phyloP scores from a whole-genome alignment of 768 basidiomycete species.

The Auriscalpium microsporum region DNA sequence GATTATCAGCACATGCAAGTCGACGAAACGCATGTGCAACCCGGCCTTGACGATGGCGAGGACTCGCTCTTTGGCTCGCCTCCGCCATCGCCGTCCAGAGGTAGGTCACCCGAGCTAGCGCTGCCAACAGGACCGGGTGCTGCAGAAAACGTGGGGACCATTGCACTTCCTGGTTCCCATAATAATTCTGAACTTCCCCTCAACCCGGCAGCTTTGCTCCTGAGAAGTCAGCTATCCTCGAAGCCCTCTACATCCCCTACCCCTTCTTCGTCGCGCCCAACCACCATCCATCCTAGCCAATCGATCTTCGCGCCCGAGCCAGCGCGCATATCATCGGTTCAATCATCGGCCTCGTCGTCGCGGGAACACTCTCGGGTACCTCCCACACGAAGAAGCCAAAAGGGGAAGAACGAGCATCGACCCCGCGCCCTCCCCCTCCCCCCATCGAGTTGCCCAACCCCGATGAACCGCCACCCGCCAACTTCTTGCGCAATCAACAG shows the following conservation, averaged over 20 bases:
- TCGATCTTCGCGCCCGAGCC: slow-evolving; percentile 11
- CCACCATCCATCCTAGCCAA: not conserved
- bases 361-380: slow-evolving; percentile 7
- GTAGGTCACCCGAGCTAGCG: slow-evolving; percentile 54
- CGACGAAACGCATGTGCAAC: slow-evolving; percentile 5
- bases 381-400: slow-evolving; percentile 21
- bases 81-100: slow-evolving; percentile 50
- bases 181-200: slow-evolving; percentile 79
- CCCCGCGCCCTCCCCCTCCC: slow-evolving; percentile 41
- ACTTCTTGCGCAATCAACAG: slow-evolving; percentile 68
- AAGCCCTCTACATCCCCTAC: slow-evolving; percentile 24
- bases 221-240: slow-evolving; percentile 25
- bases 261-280: not conserved
- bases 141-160: slow-evolving; percentile 91
- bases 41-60: slow-evolving; percentile 18
- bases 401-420: slow-evolving; percentile 30
- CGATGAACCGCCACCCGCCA: slow-evolving; percentile 48
- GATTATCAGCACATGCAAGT: slow-evolving; percentile 15
- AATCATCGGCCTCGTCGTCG: slow-evolving; percentile 8
- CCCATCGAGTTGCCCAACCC: slow-evolving; percentile 58
- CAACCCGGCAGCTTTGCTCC: slow-evolving; percentile 66
- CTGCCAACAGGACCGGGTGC: slow-evolving; percentile 41
- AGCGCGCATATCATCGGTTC: not conserved
- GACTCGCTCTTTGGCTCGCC: slow-evolving; percentile 77
- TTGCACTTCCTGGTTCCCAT: slow-evolving; percentile 97